phyloP scores from a whole-genome alignment of 169 alveolate species.

The Plasmodium fragile region DNA sequence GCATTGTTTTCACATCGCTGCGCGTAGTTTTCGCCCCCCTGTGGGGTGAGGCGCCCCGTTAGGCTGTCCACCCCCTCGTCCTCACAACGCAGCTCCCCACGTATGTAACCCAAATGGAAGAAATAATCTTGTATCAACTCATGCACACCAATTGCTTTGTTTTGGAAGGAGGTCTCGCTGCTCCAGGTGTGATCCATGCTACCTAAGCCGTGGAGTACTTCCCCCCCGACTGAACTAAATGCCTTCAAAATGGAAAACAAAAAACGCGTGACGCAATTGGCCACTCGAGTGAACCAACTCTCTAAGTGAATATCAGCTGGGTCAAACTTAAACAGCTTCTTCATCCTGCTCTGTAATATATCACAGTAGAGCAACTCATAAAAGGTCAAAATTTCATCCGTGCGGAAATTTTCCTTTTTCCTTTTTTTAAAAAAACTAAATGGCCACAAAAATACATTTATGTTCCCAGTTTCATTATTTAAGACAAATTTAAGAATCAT shows the following conservation, averaged over 20 bases:
- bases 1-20: no score
- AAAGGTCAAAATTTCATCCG: constrained; percentile 13
- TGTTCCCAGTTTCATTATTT: constrained; percentile 43
- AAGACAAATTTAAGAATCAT: constrained; percentile 44
- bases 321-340: neutral
- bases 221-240: neutral
- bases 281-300: constrained; percentile 33
- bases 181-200: neutral
- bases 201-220: neutral
- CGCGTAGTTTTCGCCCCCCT: neutral
- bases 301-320: constrained; percentile 53
- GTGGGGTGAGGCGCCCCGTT: neutral
- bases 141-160: constrained; percentile 4
- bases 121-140: constrained; percentile 39
- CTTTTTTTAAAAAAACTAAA: constrained; percentile 48
- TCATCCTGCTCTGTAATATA: constrained; percentile 26
- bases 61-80: neutral
- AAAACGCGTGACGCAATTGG: constrained; percentile 16
- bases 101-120: constrained; percentile 23
- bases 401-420: neutral
- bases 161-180: constrained; percentile 19
- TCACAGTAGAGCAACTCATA: constrained; percentile 15
- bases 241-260: constrained; percentile 49
- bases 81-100: neutral
- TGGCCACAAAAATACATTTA: constrained; percentile 43